Evolutionary conservation across 1,139 yeast genomes (phyloP).

Genomic region (Spencermartinsiella ligniputridi): DNA sequence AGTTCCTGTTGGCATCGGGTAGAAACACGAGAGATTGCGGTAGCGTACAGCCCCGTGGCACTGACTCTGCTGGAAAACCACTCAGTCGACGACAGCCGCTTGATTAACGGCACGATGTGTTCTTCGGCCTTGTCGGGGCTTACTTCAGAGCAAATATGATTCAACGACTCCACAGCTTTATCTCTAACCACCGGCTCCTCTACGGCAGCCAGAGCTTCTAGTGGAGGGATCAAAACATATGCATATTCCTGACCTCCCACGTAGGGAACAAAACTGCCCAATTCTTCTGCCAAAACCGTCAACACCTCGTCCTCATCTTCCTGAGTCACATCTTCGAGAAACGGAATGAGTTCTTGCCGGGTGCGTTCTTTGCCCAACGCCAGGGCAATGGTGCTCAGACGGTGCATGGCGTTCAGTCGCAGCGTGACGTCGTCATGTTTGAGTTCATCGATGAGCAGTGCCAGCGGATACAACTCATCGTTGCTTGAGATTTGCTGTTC

Average conservation of each 20-base stretch:
- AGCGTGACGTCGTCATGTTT: conserved; percentile 92
- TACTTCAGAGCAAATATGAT: conserved; percentile 62
- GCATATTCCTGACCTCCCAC: conserved; percentile 85
- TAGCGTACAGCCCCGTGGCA: conserved; percentile 80
- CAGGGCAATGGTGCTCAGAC: conserved; percentile 87
- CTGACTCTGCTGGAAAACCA: conserved; percentile 97
- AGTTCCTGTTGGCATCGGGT: conserved; percentile 45
- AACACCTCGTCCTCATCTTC: conserved; percentile 99
- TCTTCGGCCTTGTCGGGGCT: conserved; percentile 62
- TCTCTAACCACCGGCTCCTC: conserved; percentile 99
- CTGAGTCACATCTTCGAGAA: conserved; percentile 83
- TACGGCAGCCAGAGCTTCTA: conserved; percentile 83
- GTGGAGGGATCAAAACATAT: conserved; percentile 73
- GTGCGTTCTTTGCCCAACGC: conserved; percentile 96
- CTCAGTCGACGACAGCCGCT: conserved; percentile 75
- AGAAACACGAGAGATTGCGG: conserved; percentile 60
- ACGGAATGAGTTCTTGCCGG: conserved; percentile 82
- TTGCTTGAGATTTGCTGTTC: conserved; percentile 14
- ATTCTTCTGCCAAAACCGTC: conserved; percentile 85
- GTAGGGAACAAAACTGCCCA: conserved; percentile 79
- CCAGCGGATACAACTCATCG: conserved; percentile 86
- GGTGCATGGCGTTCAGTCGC: conserved; percentile 92
- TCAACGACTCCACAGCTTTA: conserved; percentile 84
- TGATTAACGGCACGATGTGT: conserved; percentile 70
- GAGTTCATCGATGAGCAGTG: conserved; percentile 93